Conservation (phyloP, 345 rosid species). For the Lumnitzera littorea region DNA sequence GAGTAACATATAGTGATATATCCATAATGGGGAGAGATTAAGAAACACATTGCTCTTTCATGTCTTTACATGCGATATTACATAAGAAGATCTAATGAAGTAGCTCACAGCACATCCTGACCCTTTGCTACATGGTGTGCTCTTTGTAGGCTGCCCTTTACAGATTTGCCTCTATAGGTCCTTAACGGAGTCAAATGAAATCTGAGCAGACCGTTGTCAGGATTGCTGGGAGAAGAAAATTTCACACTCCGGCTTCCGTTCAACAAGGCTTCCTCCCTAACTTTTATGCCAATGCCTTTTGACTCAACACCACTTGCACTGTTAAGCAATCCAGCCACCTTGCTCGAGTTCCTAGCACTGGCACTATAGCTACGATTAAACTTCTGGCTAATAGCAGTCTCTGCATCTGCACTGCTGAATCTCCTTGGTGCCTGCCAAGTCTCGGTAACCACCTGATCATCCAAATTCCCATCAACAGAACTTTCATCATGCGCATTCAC, state of each 20-base stretch:
- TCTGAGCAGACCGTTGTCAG: constrained; percentile 15
- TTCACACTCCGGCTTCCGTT: constrained; percentile 8
- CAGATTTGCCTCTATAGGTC: constrained; percentile 11
- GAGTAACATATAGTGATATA: too few relatives aligned
- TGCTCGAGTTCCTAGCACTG: constrained; percentile 3
- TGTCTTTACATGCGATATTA: constrained; percentile 5
- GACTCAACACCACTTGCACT: neutral
- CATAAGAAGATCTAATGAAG: neutral
- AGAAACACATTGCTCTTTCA: constrained; percentile 1
- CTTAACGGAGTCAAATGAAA: constrained; percentile 18
- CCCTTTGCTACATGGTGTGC: constrained; percentile 10
- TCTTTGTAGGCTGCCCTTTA: constrained; percentile 13
- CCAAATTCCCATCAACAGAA: neutral
- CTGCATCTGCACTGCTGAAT: constrained; percentile 2
- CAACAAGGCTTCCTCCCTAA: constrained; percentile 7
- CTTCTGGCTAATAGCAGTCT: constrained; percentile 1
- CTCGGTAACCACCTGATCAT: neutral
- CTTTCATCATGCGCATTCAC: neutral
- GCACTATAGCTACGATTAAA: constrained; percentile 1
- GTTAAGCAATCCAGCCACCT: constrained; percentile 1
- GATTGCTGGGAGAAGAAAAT: constrained; percentile 9
- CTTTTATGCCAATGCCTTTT: constrained; percentile 3
- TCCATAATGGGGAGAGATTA: neutral
- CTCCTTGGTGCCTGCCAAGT: constrained; percentile 8
- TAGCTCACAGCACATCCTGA: neutral